Evolutionary conservation across 306 rosid species (phyloP), one percentile per base, ranked within the genome.

Genomic region (Mimosa bimucronata): DNA sequence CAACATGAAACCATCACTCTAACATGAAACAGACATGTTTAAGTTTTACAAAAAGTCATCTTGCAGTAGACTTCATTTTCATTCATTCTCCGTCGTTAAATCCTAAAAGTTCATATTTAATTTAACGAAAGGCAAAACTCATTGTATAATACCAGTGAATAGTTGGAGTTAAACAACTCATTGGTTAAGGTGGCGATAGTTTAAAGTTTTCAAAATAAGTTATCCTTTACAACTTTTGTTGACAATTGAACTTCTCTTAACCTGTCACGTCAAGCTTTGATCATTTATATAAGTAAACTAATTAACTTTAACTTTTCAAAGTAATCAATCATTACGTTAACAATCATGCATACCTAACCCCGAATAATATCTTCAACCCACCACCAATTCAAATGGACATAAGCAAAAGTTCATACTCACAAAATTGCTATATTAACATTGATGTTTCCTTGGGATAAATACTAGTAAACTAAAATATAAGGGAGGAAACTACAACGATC

Each of bases 381-480:
- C 66, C 37, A 26, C 37, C 5, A 61, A 5, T 28, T 13, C n/a
- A 28, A 29, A 61, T 58, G 31, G 65, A 10, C 31, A 25, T 0
- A 10, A 58, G 31, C 71, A 38, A 25, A 44, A 74, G 40, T 38
- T 10, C 38, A 48, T 79, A 73, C 78, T 74, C 71, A 40, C 16
- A 26, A 19, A 68, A 68, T 67, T 37, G 29, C 34, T 38, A 38
- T 38, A 67, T 67, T 3, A 41, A 68, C 31, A 68, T 21, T 68
- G 73, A 21, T 12, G 44, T 21, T 68, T 21, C 73, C 30, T 41
- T 42, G 5, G 46, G 58, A 60, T 61, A 30, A 29, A 21, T 26
- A 7, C 26, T 48, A 31, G 29, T 25, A 21, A 28, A 76, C 28
- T 64, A 61, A 42, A 37, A 19, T 41, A 70, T 11, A 12, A 1